Base-by-base conservation (phyloP, 169 alveolate species). In the Babesia sp. region DNA sequence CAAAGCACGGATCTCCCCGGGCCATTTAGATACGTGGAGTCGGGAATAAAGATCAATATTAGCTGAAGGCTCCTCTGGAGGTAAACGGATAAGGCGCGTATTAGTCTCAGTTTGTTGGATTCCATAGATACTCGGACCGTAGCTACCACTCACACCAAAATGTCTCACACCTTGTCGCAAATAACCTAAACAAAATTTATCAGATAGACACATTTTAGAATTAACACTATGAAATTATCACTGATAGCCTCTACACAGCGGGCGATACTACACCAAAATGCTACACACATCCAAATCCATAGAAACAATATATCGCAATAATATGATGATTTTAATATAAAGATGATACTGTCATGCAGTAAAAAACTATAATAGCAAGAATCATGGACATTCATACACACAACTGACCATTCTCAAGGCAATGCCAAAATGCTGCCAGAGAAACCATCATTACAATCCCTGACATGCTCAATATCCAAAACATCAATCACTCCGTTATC, bases 21-120 rank as follows among this genome's bases (percentile, higher is more conserved):
- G 91, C 93, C 93, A 89, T 29, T 78, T 68, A 11, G 90, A 51
- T 31, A 84, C 86, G 69, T 81, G 83, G 54, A 89, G 64, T n/a
- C 88, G 71, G 22, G 90, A 78, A 42, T 80, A 63, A 57, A 81
- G 76, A 59, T 79, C 51, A 11, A 89, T 80, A 56, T 81, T 29
- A 42, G 79, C 67, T 22, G 34, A 56, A n/a, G 44, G 63, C n/a
- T 22, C 33, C 54, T 66, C 61, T 37, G 48, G 26, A 4, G 89
- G 89, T 14, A 81, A 58, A 14, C 67, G 34, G 1, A 81, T 58
- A 29, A 81, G 74, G 22, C 85, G 68, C 11, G 85, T 18, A 59
- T 81, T 81, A 9, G 68, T 61, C 54, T 63, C 41, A 18, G 77
- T 50, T 20, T 45, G 53, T 55, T 58, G 79, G 74, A 73, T 64